Conservation (phyloP, 2,329 filamentous ascomycete genomes). For the Lasiodiplodia citricola region DNA sequence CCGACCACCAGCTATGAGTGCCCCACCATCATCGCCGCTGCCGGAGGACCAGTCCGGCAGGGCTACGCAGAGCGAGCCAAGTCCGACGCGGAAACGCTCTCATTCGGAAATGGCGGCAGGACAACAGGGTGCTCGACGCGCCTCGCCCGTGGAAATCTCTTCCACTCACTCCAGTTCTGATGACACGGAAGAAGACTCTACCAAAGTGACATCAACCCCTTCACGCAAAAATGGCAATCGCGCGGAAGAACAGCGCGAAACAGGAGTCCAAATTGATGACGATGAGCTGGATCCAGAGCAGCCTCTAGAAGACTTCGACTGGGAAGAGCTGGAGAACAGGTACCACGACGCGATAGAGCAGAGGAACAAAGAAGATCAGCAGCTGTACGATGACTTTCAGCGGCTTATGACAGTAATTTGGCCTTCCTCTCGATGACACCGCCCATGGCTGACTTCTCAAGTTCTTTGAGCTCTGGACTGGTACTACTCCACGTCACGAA, state of each 20-base stretch:
- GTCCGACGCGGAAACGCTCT: conserved; percentile 17
- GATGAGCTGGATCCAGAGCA: conserved; percentile 15
- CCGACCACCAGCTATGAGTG: not conserved
- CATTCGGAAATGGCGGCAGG: conserved; percentile 32
- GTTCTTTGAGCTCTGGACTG: conserved; percentile 83
- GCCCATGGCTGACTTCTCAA: conserved; percentile 59
- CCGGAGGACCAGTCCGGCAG: not conserved
- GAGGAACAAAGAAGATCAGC: conserved; percentile 67
- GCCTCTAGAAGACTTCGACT: conserved; percentile 67
- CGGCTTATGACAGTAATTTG: conserved; percentile 45
- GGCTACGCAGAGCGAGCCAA: not conserved
- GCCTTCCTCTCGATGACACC: not conserved
- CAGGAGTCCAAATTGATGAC: conserved; percentile 27
- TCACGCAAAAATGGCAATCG: not conserved
- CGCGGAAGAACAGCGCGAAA: conserved; percentile 30
- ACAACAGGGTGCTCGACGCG: conserved; percentile 2
- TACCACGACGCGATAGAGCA: conserved; percentile 71
- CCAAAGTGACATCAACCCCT: not conserved
- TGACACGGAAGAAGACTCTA: not conserved
- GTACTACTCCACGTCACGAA: conserved; percentile 73
- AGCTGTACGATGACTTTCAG: conserved; percentile 70
- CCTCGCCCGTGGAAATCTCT: not conserved
- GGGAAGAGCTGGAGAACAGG: conserved; percentile 74
- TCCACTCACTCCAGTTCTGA: not conserved
- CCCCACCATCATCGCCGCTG: not conserved